Evolutionary conservation across 441 rosid species (phyloP).

Genomic region (Caryocar brasiliense): DNA sequence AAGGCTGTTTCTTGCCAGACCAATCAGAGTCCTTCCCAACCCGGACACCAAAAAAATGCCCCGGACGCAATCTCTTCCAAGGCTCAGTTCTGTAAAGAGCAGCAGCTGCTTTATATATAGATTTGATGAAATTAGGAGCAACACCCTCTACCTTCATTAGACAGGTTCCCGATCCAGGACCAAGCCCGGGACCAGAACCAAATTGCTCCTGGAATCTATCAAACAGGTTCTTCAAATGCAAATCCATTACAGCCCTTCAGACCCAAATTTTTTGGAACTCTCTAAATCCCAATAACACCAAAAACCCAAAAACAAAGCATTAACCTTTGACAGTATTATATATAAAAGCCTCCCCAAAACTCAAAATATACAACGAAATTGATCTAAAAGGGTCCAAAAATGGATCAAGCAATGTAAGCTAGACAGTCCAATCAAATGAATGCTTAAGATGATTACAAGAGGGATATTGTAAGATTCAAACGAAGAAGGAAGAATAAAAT

Average conservation of each 20-base stretch:
- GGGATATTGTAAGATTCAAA: not conserved
- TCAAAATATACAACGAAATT: not conserved
- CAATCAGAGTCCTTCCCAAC: conserved; percentile 67
- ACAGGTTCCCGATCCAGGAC: conserved; percentile 67
- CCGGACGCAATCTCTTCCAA: conserved; percentile 55
- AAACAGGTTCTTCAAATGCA: conserved; percentile 60
- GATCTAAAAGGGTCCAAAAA: not conserved
- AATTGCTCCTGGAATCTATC: conserved; percentile 63
- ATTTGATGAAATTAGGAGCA: conserved; percentile 40
- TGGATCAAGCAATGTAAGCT: not conserved
- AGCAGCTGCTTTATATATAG: conserved; percentile 50
- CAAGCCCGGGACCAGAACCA: conserved; percentile 73
- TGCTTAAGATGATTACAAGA: not conserved
- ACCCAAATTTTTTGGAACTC: conserved; percentile 9
- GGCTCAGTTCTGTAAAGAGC: conserved; percentile 64
- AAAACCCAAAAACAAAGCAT: not conserved
- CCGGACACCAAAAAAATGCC: conserved; percentile 49
- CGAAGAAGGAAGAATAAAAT: not conserved
- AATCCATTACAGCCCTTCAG: conserved; percentile 34
- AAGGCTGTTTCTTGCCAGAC: conserved; percentile 54
- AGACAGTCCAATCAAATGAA: not conserved
- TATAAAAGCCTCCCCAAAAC: not conserved
- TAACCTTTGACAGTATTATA: not conserved
- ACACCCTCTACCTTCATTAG: conserved; percentile 53
- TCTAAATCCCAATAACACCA: conserved; percentile 3